Conservation (phyloP, 2,329 filamentous ascomycete genomes). For the Colletotrichum abscissum region DNA sequence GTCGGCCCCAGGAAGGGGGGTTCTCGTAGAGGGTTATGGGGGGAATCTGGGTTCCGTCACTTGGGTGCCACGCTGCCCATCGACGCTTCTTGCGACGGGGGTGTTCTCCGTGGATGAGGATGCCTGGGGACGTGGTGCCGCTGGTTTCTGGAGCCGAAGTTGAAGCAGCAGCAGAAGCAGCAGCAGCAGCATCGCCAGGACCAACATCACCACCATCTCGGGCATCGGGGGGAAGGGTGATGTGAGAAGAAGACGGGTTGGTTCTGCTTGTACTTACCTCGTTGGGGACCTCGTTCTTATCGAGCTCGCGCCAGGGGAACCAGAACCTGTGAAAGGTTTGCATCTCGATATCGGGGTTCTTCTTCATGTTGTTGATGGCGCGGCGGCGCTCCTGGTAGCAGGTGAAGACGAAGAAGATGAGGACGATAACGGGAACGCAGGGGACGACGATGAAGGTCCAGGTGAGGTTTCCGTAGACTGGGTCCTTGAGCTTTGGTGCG, state of each 20-base stretch:
- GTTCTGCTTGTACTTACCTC: slow-evolving; percentile 12
- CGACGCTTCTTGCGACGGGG: neutral
- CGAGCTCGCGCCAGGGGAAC: slow-evolving; percentile 35
- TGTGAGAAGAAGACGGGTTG: neutral
- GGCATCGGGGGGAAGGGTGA: neutral
- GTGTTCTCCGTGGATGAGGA: neutral
- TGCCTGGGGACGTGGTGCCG: neutral
- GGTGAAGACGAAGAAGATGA: neutral
- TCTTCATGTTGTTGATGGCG: neutral
- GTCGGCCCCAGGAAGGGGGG: slow-evolving; percentile 20
- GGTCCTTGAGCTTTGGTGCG: neutral
- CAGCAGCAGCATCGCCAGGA: neutral
- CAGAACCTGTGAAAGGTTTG: slow-evolving; percentile 16
- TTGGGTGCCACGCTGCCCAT: neutral
- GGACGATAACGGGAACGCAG: slow-evolving; percentile 8
- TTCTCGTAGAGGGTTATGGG: neutral
- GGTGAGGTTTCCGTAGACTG: slow-evolving; percentile 26
- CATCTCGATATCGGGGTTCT: slow-evolving; percentile 31
- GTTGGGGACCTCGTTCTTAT: slow-evolving; percentile 20
- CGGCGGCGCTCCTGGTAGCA: slow-evolving; percentile 13
- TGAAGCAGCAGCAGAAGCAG: neutral
- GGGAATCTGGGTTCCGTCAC: neutral
- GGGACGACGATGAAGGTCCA: slow-evolving; percentile 24
- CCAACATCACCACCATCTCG: neutral
- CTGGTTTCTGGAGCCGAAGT: neutral